These are phyloP conservation scores for Corynespora cassiicola DNA, from an alignment of 2,329 filamentous ascomycete species.

Conservation along the genomic window DNA sequence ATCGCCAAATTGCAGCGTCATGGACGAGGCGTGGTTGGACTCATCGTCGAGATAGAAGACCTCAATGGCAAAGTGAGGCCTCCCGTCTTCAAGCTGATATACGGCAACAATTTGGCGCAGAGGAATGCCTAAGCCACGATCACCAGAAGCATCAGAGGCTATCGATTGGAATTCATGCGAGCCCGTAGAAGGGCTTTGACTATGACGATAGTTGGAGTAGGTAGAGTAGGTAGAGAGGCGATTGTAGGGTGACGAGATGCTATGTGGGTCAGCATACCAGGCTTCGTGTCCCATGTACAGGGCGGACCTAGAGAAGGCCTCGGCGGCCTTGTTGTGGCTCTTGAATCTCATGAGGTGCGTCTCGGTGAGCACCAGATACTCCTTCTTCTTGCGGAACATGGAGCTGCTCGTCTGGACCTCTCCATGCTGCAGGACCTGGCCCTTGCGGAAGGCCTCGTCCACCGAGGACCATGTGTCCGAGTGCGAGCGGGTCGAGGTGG, in stretches of 20 bases:
- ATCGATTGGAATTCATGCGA: slow-evolving; percentile 68
- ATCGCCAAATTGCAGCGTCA: slow-evolving; percentile 70
- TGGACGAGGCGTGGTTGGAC: slow-evolving; percentile 64
- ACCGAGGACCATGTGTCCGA: slow-evolving; percentile 54
- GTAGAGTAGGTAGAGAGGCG: slow-evolving; percentile 53
- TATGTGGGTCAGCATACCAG: slow-evolving; percentile 22
- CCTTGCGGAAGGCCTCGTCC: slow-evolving; percentile 44
- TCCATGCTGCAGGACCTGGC: slow-evolving; percentile 67
- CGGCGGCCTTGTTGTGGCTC: slow-evolving; percentile 69
- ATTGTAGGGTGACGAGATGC: slow-evolving; percentile 38
- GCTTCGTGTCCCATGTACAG: slow-evolving; percentile 1
- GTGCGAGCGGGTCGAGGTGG: slow-evolving; percentile 58
- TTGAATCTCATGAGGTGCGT: slow-evolving; percentile 73
- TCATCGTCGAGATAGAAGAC: slow-evolving; percentile 73
- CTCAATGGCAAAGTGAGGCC: slow-evolving; percentile 71
- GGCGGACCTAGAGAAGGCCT: slow-evolving; percentile 60
- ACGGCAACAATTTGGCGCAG: slow-evolving; percentile 72
- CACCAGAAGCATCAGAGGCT: slow-evolving; percentile 56
- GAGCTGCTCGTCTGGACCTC: slow-evolving; percentile 73
- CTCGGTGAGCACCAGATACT: slow-evolving; percentile 75
- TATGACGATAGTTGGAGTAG: slow-evolving; percentile 65
- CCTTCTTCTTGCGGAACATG: slow-evolving; percentile 75
- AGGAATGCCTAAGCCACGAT: slow-evolving; percentile 64
- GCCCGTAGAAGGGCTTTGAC: slow-evolving; percentile 63
- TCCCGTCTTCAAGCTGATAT: slow-evolving; percentile 71